Base-by-base conservation (phyloP, 1,284 basidiomycete genomes). In the Ganoderma sinense region DNA sequence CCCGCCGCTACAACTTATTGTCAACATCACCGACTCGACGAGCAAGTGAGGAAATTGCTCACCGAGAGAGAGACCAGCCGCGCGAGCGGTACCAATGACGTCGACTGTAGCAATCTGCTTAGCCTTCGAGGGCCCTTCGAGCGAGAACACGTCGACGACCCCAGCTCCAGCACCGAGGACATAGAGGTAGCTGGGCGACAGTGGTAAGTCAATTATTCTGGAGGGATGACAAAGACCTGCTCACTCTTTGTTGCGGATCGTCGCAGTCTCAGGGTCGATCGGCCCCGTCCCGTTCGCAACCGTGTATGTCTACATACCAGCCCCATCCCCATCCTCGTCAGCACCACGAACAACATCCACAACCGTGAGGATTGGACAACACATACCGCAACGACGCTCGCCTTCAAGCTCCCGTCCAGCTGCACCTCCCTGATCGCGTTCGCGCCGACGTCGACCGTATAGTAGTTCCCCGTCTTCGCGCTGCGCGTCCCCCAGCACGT, bases 401-500 rank as follows among this genome's bases (percentile, higher is more conserved):
- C 81, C 65, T 82, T 81, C 51, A 88, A 80, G 69, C 84, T 83
- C 55, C 80, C 74, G 76, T 84, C 82, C 45, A 89, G 78, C 53
- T 81, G 80, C 33, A 87, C 82, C 77, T 88, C 87, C 0, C 82
- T 84, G 64, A 88, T 80, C 4, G 76, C 75, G 3, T 82, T 76
- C 7, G 82, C 84, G 11, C 75, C 81, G 63, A 85, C 81, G 73
- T 88, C 86, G 31, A 82, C 84, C 39, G 87, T 75, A 77, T 85
- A 88, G 78, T 85, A 87, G 77, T 83, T 85, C 6, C 84, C 84
- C 0, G 85, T 87, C 77, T 82, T 80, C 40, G 74, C 71, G 75
- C 83, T 85, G 78, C 82, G 84, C 65, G 78, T 78, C 14, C 82
- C 82, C 86, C 86, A 88, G 79, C 86, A 87, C 16, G 81, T 84